Evolutionary conservation across 164 flowering plant genomes (phyloP).

Genomic region (Stephania cephalantha): DNA sequence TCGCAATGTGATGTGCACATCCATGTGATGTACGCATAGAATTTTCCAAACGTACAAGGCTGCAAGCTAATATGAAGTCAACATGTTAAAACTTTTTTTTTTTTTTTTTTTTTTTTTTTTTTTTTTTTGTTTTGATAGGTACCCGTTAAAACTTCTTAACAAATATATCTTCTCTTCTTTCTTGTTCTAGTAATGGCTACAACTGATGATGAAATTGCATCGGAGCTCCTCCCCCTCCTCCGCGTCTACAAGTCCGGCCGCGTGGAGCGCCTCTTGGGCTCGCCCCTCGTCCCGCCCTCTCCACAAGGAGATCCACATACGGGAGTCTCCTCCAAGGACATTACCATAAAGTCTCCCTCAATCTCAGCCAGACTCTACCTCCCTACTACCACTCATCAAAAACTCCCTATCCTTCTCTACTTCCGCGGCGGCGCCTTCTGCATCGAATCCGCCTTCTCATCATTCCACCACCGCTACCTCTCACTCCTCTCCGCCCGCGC

Average conservation of each 20-base stretch:
- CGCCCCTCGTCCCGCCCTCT: constrained; percentile 21
- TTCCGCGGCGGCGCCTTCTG: constrained; percentile 53
- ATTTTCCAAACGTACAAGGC: no score
- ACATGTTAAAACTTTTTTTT: no score
- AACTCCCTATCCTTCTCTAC: constrained; percentile 19
- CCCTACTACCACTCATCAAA: constrained; percentile 18
- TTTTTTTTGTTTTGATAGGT: no score
- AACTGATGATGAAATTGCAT: constrained; percentile 12
- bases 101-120: no score
- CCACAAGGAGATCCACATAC: constrained; percentile 24
- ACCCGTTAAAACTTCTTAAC: not conserved
- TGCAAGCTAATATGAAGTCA: no score
- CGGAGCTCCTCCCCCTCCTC: constrained; percentile 29
- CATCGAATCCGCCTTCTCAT: constrained; percentile 38
- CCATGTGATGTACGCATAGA: no score
- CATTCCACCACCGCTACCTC: constrained; percentile 21
- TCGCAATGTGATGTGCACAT: no score
- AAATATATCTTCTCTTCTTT: not conserved
- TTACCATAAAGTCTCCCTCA: constrained; percentile 11
- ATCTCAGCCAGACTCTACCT: constrained; percentile 39
- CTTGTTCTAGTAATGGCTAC: constrained; percentile 3
- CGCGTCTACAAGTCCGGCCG: constrained; percentile 40
- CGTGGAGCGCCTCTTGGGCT: constrained; percentile 26
- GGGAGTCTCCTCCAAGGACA: constrained; percentile 45
- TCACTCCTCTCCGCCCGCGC: constrained; percentile 26